phyloP scores from a whole-genome alignment of 2,329 filamentous ascomycete genomes.

The Verticillium nubilum region DNA sequence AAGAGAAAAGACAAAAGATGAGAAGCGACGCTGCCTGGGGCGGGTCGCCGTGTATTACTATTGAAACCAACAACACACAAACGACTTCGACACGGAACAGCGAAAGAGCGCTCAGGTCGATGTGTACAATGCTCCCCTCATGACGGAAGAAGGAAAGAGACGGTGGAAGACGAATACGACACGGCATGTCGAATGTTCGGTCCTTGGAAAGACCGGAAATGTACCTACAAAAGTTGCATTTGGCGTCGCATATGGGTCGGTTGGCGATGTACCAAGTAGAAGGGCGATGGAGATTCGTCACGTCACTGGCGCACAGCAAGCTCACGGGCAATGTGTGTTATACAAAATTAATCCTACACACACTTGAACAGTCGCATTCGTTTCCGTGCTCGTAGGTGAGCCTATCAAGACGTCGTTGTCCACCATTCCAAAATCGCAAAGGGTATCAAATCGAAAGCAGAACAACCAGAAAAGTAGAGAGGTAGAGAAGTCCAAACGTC shows the following conservation, averaged over 20 bases:
- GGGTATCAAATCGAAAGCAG: background rate
- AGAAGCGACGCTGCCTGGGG: background rate
- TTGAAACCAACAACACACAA: background rate
- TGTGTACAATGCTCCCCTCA: constrained; percentile 43
- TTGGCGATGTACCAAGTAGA: background rate
- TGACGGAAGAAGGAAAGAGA: constrained; percentile 19
- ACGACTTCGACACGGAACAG: constrained; percentile 6
- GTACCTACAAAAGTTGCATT: background rate
- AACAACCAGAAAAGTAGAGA: background rate
- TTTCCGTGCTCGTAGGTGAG: background rate
- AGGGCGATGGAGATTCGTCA: background rate
- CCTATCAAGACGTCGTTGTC: background rate
- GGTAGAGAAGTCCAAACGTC: background rate
- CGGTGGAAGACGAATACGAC: background rate
- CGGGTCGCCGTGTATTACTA: background rate
- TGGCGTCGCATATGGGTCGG: background rate
- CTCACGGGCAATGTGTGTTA: background rate
- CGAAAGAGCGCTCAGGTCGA: constrained; percentile 17
- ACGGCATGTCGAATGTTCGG: background rate
- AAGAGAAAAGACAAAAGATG: background rate
- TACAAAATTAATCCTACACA: background rate
- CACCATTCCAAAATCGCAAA: background rate
- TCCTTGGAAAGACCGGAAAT: background rate
- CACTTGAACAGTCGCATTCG: background rate
- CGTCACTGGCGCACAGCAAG: background rate